phyloP scores from a whole-genome alignment of 345 rosid species.

The Citrus trifoliata region DNA sequence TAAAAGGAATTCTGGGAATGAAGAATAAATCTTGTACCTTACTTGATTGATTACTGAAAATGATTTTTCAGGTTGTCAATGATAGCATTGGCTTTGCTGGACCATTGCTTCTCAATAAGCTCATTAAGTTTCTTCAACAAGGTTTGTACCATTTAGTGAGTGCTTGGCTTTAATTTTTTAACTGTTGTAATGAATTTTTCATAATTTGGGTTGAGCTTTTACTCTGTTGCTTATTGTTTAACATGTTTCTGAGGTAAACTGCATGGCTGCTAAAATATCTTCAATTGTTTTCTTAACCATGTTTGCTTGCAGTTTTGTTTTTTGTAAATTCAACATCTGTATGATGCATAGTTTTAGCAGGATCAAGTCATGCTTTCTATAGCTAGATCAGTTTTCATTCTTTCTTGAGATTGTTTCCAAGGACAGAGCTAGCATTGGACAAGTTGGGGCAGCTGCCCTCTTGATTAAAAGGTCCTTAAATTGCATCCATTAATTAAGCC shows the following conservation, averaged over 20 bases:
- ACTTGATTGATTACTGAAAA: neutral
- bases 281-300: neutral
- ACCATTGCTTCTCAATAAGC: constrained; percentile 82
- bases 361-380: neutral
- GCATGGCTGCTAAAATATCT: too few species aligned
- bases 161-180: neutral
- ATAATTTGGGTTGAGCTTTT: neutral
- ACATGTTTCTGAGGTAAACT: neutral
- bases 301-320: neutral
- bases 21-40: neutral
- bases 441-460: too few species aligned
- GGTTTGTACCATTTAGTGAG: constrained; percentile 37
- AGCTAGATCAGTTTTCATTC: neutral
- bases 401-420: too few species aligned
- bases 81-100: constrained; percentile 80
- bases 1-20: neutral
- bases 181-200: neutral
- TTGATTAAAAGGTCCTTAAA: too few species aligned
- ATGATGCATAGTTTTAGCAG: neutral
- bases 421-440: too few species aligned
- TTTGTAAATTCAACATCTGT: neutral
- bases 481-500: too few species aligned
- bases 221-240: neutral
- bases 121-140: constrained; percentile 75
- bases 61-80: constrained; percentile 59